Percentiles rank a stretch among this genome's conserved stretches.
Conservation (phyloP, 2,329 filamentous ascomycete species). For the Lachnellula subtilissima region DNA sequence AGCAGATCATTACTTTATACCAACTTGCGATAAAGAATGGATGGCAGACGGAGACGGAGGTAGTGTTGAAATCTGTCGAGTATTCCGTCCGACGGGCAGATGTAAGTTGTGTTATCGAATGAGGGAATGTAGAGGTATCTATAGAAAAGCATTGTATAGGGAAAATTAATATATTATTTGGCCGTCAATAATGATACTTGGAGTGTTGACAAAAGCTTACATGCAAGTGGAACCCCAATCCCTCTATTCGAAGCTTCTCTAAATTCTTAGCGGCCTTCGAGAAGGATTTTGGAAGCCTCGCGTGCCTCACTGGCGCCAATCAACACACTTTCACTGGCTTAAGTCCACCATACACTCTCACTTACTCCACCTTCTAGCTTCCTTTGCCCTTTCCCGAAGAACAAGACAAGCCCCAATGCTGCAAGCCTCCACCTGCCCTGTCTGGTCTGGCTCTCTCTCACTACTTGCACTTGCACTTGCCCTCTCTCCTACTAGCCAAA, state of each 20-base stretch:
- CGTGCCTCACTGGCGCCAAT: not conserved
- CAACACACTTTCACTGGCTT: not conserved
- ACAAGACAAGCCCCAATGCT: no score
- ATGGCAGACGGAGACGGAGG: no score
- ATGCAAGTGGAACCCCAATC: not conserved
- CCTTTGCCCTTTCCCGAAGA: not conserved
- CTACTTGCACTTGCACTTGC: not conserved
- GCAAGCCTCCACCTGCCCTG: no score
- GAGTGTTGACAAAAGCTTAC: not conserved
- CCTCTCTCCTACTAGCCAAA: not conserved
- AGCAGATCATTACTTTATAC: no score
- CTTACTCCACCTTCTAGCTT: not conserved
- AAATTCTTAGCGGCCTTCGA: constrained; percentile 7
- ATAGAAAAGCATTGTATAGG: no score
- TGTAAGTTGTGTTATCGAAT: no score
- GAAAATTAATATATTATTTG: no score
- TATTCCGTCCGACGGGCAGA: no score
- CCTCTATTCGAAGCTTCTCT: constrained; percentile 7
- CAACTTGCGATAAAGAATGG: no score
- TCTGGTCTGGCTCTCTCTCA: no score
- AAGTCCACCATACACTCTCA: not conserved
- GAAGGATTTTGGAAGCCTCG: constrained; percentile 2
- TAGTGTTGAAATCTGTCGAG: no score
- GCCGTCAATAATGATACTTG: not conserved
- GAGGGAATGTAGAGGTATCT: no score